phyloP scores from a whole-genome alignment of 2,329 filamentous ascomycete species.

The Corniculantispora saksenae region DNA sequence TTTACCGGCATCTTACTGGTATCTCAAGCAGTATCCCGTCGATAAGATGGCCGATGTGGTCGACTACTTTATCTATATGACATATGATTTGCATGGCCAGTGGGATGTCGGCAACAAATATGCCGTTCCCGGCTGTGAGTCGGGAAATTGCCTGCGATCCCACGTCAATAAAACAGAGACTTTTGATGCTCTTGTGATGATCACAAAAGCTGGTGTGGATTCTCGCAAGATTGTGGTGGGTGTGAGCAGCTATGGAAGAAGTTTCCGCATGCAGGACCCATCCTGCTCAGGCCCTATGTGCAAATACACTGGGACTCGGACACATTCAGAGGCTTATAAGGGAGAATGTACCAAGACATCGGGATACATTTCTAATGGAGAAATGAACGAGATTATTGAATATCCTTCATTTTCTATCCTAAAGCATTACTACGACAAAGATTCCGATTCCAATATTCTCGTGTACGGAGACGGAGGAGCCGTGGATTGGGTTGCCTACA shows the following conservation, averaged over 20 bases:
- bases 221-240: conserved; percentile 33
- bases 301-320: conserved; percentile 23
- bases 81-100: conserved; percentile 35
- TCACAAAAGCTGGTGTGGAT: conserved; percentile 5
- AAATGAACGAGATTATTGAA: conserved; percentile 31
- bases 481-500: conserved; percentile 24
- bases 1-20: conserved; percentile 37
- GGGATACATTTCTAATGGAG: conserved; percentile 34
- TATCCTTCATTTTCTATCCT: conserved; percentile 14
- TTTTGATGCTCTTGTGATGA: conserved; percentile 31
- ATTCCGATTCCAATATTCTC: not conserved
- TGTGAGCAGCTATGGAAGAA: conserved; percentile 33
- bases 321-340: conserved; percentile 24
- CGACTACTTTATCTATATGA: conserved; percentile 38
- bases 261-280: conserved; percentile 29
- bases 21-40: conserved; percentile 39
- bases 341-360: conserved; percentile 31
- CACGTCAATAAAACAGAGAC: conserved; percentile 42
- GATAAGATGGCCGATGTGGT: conserved; percentile 29
- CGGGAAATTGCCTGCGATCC: conserved; percentile 36
- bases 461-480: not conserved
- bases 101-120: conserved; percentile 33
- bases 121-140: conserved; percentile 27
- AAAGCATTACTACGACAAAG: conserved; percentile 11
- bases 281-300: conserved; percentile 27